Conservation (phyloP, 2,329 filamentous ascomycete species). For the Onygenales sp. region DNA sequence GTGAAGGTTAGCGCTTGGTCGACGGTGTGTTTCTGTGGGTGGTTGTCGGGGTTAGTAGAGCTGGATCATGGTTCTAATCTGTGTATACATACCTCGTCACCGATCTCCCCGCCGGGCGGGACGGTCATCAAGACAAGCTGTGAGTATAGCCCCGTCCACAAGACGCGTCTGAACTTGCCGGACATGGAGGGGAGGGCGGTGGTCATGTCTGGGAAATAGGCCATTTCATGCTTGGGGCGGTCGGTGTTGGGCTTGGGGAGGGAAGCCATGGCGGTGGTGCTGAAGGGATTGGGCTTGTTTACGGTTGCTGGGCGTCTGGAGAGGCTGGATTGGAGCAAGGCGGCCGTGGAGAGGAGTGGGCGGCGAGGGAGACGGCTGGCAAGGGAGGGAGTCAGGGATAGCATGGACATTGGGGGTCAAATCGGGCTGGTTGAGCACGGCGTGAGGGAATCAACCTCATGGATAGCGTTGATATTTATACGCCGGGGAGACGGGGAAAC, state of each 20-base stretch:
- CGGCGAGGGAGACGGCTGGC: neutral
- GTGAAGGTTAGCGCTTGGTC: slow-evolving; percentile 59
- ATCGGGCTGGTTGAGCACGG: neutral
- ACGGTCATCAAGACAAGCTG: slow-evolving; percentile 58
- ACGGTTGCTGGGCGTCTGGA: too few relatives aligned
- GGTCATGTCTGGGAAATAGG: slow-evolving; percentile 50
- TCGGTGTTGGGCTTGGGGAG: slow-evolving; percentile 13
- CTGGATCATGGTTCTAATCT: neutral
- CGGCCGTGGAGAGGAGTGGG: neutral
- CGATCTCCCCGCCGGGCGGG: slow-evolving; percentile 54
- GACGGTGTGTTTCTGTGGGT: slow-evolving; percentile 41
- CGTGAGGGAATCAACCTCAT: too few relatives aligned
- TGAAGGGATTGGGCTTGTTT: neutral
- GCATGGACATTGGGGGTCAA: neutral
- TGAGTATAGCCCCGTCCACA: slow-evolving; percentile 54
- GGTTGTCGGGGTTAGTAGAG: neutral
- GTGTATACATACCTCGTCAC: slow-evolving; percentile 46
- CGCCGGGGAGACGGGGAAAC: too few relatives aligned
- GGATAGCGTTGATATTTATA: too few relatives aligned
- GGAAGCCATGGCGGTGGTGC: neutral
- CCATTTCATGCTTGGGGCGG: slow-evolving; percentile 46
- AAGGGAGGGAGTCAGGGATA: neutral
- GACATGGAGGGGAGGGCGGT: slow-evolving; percentile 46
- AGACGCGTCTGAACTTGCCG: slow-evolving; percentile 51
- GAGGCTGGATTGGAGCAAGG: neutral